phyloP scores from a whole-genome alignment of 2,329 filamentous ascomycete genomes.

The Neofusicoccum kwambonambiense region DNA sequence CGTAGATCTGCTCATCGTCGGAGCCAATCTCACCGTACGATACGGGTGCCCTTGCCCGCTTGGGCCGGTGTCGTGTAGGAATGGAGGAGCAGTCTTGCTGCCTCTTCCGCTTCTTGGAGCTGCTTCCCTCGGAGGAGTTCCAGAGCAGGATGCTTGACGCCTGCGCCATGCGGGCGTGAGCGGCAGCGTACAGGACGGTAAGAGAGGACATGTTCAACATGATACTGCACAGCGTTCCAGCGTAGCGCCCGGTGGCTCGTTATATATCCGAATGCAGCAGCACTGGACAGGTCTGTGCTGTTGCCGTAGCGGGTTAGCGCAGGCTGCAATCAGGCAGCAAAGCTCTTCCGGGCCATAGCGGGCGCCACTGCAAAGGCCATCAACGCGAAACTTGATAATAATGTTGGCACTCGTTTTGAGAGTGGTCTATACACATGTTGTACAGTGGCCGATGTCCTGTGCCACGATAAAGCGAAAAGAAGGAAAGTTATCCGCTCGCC shows the following conservation, averaged over 20 bases:
- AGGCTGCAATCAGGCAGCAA: conserved; percentile 12
- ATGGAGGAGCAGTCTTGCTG: too few species aligned
- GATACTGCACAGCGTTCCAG: background rate
- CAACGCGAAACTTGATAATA: background rate
- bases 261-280: background rate
- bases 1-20: conserved; percentile 1
- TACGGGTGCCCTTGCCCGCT: background rate
- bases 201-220: background rate
- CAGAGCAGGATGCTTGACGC: too few species aligned
- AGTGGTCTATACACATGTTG: too few species aligned
- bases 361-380: background rate
- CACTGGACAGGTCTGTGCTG: background rate
- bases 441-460: too few species aligned
- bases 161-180: too few species aligned
- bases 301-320: background rate
- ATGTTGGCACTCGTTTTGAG: too few species aligned
- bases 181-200: too few species aligned
- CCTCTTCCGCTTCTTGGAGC: too few species aligned
- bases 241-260: background rate
- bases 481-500: too few species aligned
- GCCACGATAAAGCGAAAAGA: too few species aligned
- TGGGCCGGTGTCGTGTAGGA: background rate
- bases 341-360: background rate
- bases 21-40: conserved; percentile 1
- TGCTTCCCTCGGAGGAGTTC: too few species aligned